phyloP scores from a whole-genome alignment of 2,329 filamentous ascomycete genomes.

The Pseudopyricularia javanii region DNA sequence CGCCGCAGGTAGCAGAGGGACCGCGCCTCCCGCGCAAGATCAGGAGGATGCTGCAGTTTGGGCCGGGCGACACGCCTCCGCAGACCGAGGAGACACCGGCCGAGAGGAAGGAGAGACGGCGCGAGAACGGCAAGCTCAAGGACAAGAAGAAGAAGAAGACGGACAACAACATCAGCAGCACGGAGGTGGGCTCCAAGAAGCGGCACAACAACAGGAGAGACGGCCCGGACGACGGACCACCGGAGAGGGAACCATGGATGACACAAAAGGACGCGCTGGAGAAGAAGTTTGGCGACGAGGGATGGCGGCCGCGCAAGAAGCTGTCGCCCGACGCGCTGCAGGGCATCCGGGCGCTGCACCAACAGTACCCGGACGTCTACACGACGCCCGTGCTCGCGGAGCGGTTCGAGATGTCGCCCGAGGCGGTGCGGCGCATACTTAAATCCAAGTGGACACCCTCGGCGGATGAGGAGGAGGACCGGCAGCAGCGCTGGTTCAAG shows the following conservation, averaged over 20 bases:
- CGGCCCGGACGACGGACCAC: slow-evolving; percentile 3
- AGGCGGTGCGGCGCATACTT: slow-evolving; percentile 78
- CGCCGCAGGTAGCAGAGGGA: neutral
- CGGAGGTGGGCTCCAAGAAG: slow-evolving; percentile 19
- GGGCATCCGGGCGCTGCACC: slow-evolving; percentile 76
- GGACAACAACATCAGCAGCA: slow-evolving; percentile 23
- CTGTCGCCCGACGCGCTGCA: slow-evolving; percentile 85
- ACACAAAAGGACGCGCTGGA: slow-evolving; percentile 63
- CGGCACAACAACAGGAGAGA: neutral
- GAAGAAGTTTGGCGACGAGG: slow-evolving; percentile 60
- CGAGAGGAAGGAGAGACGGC: neutral
- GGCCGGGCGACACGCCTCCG: neutral
- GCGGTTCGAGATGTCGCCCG: slow-evolving; percentile 76
- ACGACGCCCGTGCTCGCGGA: slow-evolving; percentile 60
- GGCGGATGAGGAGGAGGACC: slow-evolving; percentile 39
- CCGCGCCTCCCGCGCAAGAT: neutral
- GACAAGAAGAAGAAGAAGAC: slow-evolving; percentile 24
- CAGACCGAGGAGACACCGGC: slow-evolving; percentile 3
- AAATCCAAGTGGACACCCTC: slow-evolving; percentile 62
- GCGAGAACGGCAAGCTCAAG: slow-evolving; percentile 11
- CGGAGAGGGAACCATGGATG: slow-evolving; percentile 43
- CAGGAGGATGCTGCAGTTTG: neutral
- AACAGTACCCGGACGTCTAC: slow-evolving; percentile 65
- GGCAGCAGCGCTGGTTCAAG: slow-evolving; percentile 49
- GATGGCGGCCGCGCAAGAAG: slow-evolving; percentile 74